Conservation (phyloP, 352 stramenopile species). For the Globisporangium radiosum region DNA sequence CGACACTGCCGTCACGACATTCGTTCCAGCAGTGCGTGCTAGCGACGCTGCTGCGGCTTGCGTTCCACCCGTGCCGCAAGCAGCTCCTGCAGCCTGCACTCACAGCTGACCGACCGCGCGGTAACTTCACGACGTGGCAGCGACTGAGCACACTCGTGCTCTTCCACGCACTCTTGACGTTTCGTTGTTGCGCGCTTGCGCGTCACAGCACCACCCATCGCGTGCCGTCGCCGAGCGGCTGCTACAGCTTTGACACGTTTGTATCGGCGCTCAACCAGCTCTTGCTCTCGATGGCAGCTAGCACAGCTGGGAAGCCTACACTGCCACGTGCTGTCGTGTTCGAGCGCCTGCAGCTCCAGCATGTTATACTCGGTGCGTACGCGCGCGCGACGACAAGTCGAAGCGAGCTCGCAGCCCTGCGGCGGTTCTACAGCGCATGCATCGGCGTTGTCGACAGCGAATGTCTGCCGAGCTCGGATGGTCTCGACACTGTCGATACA, state of each 20-base stretch:
- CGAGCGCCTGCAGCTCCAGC: slow-evolving; percentile 8
- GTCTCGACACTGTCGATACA: no score
- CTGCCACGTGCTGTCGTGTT: not conserved
- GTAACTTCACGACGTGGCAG: slow-evolving; percentile 9
- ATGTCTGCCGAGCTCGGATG: not conserved
- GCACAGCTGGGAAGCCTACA: not conserved
- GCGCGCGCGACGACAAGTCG: not conserved
- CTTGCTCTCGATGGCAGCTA: not conserved
- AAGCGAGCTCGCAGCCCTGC: not conserved
- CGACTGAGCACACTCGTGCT: slow-evolving; percentile 33
- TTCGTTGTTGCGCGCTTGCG: slow-evolving; percentile 6
- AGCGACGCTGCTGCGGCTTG: slow-evolving; percentile 29
- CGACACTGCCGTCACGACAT: not conserved
- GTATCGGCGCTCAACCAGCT: slow-evolving; percentile 9
- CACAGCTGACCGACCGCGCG: no score
- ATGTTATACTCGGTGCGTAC: slow-evolving; percentile 8
- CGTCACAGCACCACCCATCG: slow-evolving; percentile 7
- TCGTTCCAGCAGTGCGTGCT: slow-evolving; percentile 37
- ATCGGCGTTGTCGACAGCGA: not conserved
- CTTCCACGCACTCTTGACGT: slow-evolving; percentile 22
- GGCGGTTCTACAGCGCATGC: slow-evolving; percentile 5
- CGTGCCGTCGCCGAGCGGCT: not conserved
- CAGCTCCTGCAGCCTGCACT: not conserved
- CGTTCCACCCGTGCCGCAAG: slow-evolving; percentile 20
- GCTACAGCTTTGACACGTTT: slow-evolving; percentile 7